Evolutionary conservation across 768 basidiomycete genomes (phyloP).

Genomic region (Phaffia australis): DNA sequence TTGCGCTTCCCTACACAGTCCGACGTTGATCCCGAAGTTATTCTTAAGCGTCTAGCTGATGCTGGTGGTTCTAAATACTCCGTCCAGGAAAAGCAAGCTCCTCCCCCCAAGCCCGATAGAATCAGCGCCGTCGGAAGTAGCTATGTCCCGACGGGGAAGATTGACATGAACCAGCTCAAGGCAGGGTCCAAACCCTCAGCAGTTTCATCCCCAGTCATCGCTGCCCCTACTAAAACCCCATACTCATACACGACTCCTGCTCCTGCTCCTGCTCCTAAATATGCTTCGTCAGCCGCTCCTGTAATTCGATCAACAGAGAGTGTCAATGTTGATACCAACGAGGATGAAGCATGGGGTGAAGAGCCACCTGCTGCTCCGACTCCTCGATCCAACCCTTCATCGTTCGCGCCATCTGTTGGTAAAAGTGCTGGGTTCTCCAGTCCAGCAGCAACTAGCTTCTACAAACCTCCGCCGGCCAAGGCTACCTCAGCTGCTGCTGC

Average conservation of each 20-base stretch:
- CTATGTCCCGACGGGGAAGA: constrained; percentile 35
- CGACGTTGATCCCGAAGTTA: constrained; percentile 66
- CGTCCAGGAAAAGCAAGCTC: constrained; percentile 54
- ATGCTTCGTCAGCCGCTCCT: constrained; percentile 39
- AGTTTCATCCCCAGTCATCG: constrained; percentile 29
- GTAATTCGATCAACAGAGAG: constrained; percentile 33
- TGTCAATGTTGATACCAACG: neutral
- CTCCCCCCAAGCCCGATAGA: constrained; percentile 57
- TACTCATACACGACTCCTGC: constrained; percentile 41
- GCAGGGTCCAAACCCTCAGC: constrained; percentile 2
- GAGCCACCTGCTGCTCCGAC: too few relatives aligned
- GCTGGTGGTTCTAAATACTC: constrained; percentile 87
- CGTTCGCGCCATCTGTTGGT: neutral
- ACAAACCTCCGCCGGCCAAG: constrained; percentile 28
- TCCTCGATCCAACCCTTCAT: neutral
- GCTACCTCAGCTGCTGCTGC: constrained; percentile 40
- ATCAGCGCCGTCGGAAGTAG: constrained; percentile 50
- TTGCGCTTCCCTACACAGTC: constrained; percentile 43
- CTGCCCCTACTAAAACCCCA: constrained; percentile 36
- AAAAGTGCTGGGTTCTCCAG: neutral
- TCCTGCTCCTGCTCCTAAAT: constrained; percentile 41
- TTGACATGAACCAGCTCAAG: constrained; percentile 29
- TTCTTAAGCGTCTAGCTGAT: constrained; percentile 77
- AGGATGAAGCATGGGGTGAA: too few relatives aligned
- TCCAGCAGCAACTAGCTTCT: constrained; percentile 12